Percentiles rank a stretch among this genome's conserved stretches.
Conservation (phyloP, 306 rosid species). For the Cyclanthera cordifolia region DNA sequence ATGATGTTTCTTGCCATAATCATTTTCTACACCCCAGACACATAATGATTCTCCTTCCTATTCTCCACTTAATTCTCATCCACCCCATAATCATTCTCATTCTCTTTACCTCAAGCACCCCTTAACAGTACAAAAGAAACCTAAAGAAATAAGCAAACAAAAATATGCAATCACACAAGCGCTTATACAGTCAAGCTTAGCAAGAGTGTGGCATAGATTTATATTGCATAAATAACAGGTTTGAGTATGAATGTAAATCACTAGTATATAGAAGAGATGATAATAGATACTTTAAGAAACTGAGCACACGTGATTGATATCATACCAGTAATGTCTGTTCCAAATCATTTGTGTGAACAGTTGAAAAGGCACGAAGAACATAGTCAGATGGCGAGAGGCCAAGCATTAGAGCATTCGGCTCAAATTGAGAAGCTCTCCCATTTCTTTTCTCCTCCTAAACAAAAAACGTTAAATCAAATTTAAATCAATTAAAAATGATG, state of each 20-base stretch:
- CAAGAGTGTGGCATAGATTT: neutral
- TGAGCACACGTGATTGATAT: neutral
- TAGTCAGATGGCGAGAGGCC: constrained; percentile 73
- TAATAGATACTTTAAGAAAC: neutral
- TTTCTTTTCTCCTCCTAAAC: constrained; percentile 58
- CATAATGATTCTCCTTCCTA: too few species aligned
- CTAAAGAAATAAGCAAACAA: neutral
- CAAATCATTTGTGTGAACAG: constrained; percentile 69
- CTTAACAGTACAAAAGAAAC: neutral
- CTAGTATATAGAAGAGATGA: neutral
- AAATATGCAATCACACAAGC: neutral
- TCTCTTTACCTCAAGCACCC: too few species aligned
- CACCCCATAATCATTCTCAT: too few species aligned
- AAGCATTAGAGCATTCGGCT: constrained; percentile 53
- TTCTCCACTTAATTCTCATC: too few species aligned
- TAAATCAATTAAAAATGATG: neutral
- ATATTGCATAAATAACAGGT: neutral
- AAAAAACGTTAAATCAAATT: constrained; percentile 5
- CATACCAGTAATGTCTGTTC: constrained; percentile 85
- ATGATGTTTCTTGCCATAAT: too few species aligned
- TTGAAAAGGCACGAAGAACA: constrained; percentile 63
- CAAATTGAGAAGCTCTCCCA: constrained; percentile 34
- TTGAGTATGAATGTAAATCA: neutral
- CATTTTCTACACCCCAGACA: too few species aligned
- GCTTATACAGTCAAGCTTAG: neutral